Conservation (phyloP, 306 rosid genomes). For the Malus asiatica region DNA sequence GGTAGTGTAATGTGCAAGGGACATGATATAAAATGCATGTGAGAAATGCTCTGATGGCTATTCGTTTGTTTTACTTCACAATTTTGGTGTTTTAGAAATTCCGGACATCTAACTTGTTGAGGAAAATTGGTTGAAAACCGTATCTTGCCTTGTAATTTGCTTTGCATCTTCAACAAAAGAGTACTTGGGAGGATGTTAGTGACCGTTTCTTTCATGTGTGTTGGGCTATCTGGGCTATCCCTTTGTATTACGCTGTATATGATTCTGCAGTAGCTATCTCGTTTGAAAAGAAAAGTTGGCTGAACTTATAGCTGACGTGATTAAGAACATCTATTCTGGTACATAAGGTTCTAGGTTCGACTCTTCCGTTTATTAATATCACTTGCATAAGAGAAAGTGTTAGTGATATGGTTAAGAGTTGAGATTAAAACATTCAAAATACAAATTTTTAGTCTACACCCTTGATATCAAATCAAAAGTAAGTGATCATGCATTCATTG, state of each 20-base stretch:
- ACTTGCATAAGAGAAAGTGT: not conserved
- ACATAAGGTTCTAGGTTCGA: not conserved
- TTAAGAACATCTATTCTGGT: not conserved
- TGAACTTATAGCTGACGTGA: not conserved
- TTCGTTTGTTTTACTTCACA: no score
- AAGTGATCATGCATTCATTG: no score
- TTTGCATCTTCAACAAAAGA: not conserved
- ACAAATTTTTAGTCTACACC: no score
- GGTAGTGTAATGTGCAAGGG: constrained; percentile 6
- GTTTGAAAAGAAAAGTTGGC: not conserved
- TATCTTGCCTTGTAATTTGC: not conserved
- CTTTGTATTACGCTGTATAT: no score
- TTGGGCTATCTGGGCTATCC: no score
- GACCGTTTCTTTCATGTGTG: no score
- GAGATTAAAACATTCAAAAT: not conserved
- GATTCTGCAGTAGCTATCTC: not conserved
- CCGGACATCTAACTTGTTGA: not conserved
- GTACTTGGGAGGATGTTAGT: not conserved
- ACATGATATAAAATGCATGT: not conserved
- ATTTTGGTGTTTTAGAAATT: not conserved
- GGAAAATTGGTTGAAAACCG: not conserved
- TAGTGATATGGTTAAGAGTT: not conserved
- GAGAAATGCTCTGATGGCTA: no score
- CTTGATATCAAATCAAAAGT: no score
- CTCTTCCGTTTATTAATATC: not conserved